Conservation (phyloP, 1,139 yeast genomes). For the Hyphopichia burtonii region DNA sequence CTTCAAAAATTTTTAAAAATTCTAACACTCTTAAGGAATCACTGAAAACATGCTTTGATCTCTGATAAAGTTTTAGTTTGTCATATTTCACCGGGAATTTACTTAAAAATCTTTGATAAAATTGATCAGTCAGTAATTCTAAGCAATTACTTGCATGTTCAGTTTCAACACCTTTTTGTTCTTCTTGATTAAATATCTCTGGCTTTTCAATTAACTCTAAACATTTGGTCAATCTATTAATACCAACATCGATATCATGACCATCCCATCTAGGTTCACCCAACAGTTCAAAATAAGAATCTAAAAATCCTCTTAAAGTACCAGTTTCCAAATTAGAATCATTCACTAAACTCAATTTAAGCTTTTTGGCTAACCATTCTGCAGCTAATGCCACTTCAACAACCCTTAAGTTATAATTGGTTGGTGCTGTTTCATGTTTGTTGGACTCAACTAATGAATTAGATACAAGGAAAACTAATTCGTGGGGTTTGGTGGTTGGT, state of each 20-base stretch:
- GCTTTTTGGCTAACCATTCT: conserved; percentile 50
- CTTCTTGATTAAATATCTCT: conserved; percentile 25
- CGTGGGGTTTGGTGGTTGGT: conserved; percentile 45
- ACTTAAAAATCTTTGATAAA: conserved; percentile 46
- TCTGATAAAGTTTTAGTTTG: conserved; percentile 52
- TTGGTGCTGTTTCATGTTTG: conserved; percentile 70
- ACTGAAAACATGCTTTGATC: conserved; percentile 64
- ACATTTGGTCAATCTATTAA: conserved; percentile 38
- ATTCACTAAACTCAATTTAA: conserved; percentile 41
- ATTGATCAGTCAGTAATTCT: conserved; percentile 42
- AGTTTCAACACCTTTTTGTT: conserved; percentile 49
- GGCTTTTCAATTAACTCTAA: conserved; percentile 40
- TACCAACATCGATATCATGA: conserved; percentile 43
- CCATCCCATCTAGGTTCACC: conserved; percentile 47
- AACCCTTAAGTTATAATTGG: conserved; percentile 66
- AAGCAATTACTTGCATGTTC: conserved; percentile 49
- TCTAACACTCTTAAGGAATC: conserved; percentile 62
- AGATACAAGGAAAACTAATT: conserved; percentile 58
- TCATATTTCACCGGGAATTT: conserved; percentile 59
- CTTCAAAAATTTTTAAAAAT: conserved; percentile 41
- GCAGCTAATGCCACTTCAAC: conserved; percentile 70
- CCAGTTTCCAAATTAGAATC: conserved; percentile 62
- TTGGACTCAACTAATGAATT: conserved; percentile 63
- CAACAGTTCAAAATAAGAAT: conserved; percentile 41
- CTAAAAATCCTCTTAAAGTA: conserved; percentile 66